Evolutionary conservation across 148 eudicot species (phyloP), one percentile per base, ranked within the genome.

Genomic region (Chenopodium quinoa): DNA sequence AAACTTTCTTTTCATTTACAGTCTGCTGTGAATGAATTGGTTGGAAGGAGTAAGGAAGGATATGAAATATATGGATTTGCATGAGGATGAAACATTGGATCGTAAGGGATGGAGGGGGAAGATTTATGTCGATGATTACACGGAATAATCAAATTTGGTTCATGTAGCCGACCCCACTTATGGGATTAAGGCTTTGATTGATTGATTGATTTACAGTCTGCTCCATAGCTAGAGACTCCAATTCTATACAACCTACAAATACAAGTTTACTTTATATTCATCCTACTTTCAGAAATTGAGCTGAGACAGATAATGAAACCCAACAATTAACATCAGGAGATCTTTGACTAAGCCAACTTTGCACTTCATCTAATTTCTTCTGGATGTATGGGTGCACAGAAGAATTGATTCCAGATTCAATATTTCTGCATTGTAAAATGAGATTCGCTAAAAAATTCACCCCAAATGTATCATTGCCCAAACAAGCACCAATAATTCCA

Each of bases 341-440:
- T 40, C 58, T 81, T 52, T 46, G 75, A 37, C 75, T 47, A 71
- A 87, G 80, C 63, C 76, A 80, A 80, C 82, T 84, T 81, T 80
- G 89, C 81, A 84, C 84, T 82, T 89, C 90, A 78, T 79, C 81
- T 75, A 92, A 74, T 79, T 84, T 86, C 75, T 86, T 85, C 79
- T 78, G 84, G 71, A 90, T 81, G 76, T 85, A 85, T 17, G 97
- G 95, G 80, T 92, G 95, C 78, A 93, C 82, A 69, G 84, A 90
- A 76, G 91, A 87, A 77, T 82, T 64, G 56, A 86, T 75, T 68
- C 78, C 82, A 32, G 78, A 68, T 71, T 86, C 88, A 17, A 81
- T 60, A 77, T 81, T 86, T 80, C 98, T 95, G 90, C 83, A 89
- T 63, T 40, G 69, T n/a, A 79, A 34, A 37, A 75, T 12, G 47